These are phyloP conservation scores for Candida arabinofermentans DNA, from an alignment of 805 yeast species.

Conservation along the genomic window DNA sequence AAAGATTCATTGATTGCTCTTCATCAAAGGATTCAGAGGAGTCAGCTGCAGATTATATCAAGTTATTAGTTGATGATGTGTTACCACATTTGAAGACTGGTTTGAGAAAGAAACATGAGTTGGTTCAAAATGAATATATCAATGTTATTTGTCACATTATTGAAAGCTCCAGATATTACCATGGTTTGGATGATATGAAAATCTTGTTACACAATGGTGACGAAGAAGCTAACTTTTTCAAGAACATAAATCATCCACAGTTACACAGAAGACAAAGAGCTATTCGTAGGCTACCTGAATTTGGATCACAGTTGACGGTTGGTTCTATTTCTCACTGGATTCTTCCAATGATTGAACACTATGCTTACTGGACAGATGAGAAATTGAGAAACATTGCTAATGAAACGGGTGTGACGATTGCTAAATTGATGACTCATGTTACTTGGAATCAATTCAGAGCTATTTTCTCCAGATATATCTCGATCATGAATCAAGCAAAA, in stretches of 20 bases:
- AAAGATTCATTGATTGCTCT: slow-evolving; percentile 59
- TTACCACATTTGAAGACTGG: slow-evolving; percentile 69
- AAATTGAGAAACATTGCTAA: slow-evolving; percentile 57
- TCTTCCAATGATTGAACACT: slow-evolving; percentile 81
- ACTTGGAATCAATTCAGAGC: slow-evolving; percentile 82
- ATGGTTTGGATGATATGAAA: slow-evolving; percentile 63
- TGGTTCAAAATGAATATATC: slow-evolving; percentile 68
- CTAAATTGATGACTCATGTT: slow-evolving; percentile 50
- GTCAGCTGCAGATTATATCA: slow-evolving; percentile 29
- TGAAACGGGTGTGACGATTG: slow-evolving; percentile 63
- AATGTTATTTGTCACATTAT: slow-evolving; percentile 63
- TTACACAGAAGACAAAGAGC: slow-evolving; percentile 84
- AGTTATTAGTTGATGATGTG: slow-evolving; percentile 47
- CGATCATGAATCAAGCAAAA: slow-evolving; percentile 20
- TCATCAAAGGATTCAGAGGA: slow-evolving; percentile 28
- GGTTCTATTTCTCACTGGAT: slow-evolving; percentile 71
- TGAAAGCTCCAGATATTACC: slow-evolving; percentile 35
- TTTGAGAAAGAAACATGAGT: slow-evolving; percentile 55
- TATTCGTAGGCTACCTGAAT: slow-evolving; percentile 54
- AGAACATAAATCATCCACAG: slow-evolving; percentile 78
- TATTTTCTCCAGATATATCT: slow-evolving; percentile 61
- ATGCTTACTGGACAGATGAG: slow-evolving; percentile 57
- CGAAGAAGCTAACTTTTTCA: slow-evolving; percentile 65
- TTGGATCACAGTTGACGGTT: slow-evolving; percentile 43
- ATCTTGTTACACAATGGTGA: slow-evolving; percentile 60